Base-by-base conservation (phyloP, 768 basidiomycete genomes). In the Gloeopeniophorella convolvens region DNA sequence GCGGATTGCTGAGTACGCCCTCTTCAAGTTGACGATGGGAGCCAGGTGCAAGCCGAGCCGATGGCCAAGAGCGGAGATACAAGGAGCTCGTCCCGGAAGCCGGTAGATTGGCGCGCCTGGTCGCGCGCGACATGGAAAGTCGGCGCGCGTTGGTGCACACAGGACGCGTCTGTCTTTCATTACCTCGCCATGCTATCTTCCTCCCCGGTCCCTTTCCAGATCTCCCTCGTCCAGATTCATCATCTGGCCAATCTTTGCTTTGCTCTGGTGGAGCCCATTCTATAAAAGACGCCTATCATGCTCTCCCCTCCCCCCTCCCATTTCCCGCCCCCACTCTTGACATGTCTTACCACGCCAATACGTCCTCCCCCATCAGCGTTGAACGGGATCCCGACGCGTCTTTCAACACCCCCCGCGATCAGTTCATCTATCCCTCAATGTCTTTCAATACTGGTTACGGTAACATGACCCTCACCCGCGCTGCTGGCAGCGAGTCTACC, bases 401-500 rank as follows among this genome's bases (percentile, higher is more conserved):
- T 32, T 4, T 31, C 21, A 37, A 21, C 27, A 27, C 2, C 15
- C 34, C 31, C 13, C 16, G 20, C 10, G 46, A 28, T 3, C 51
- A 33, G 41, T 21, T 32, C 16, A 21, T 34, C 40, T 36, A n/a
- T n/a, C 12, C 13, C 1, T 20, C 6, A 34, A 13, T 8, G 16
- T 21, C 8, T 24, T n/a, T 46, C 6, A 30, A 43, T 4, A 12
- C 30, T 26, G 41, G 6, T 16, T 31, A 53, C 18, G 4, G 12
- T 16, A 13, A 13, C 23, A 2, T 5, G 23, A 16, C 18, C 30
- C n/a, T 34, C 23, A 40, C 20, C 23, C 15, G 37, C 35, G 41
- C 46, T 48, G 51, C 51, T n/a, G 51, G 51, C 46, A 42, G 51
- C 46, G 30, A n/a, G 30, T 3, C 18, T 27, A 34, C 27, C 30